These are phyloP conservation scores for Discostella stelligera DNA, from an alignment of 352 stramenopile genomes.

Conservation along the genomic window DNA sequence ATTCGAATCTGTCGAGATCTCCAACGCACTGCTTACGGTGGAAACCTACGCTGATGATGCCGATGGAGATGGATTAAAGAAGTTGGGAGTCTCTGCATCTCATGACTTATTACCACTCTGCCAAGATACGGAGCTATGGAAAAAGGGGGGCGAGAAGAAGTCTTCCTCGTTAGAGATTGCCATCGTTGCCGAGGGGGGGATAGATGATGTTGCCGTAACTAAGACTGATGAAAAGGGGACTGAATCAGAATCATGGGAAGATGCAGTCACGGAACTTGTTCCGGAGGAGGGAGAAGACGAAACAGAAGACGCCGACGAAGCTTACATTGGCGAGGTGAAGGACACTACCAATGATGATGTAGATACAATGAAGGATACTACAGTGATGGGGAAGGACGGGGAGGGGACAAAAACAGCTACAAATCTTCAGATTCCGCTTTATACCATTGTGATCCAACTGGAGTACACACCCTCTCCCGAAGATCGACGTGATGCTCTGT, in stretches of 20 bases:
- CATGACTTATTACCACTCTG: conserved; percentile 44
- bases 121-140: conserved; percentile 25
- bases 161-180: conserved; percentile 36
- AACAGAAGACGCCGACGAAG: neutral
- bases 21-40: conserved; percentile 60
- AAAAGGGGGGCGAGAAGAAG: conserved; percentile 25
- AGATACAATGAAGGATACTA: conserved; percentile 15
- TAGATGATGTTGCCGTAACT: conserved; percentile 9
- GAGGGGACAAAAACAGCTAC: conserved; percentile 5
- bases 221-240: conserved; percentile 11
- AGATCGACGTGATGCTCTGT: conserved; percentile 70
- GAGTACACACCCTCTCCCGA: conserved; percentile 69
- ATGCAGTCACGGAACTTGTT: conserved; percentile 10
- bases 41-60: conserved; percentile 45
- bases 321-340: conserved; percentile 7
- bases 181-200: conserved; percentile 36
- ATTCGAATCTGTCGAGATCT: conserved; percentile 66
- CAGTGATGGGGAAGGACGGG: conserved; percentile 6
- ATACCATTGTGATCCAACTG: conserved; percentile 57
- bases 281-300: conserved; percentile 13
- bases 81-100: conserved; percentile 32
- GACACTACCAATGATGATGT: neutral
- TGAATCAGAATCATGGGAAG: conserved; percentile 6
- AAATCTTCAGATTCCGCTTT: conserved; percentile 48
- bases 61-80: conserved; percentile 2